A percentile compares a stretch with the other conserved stretches of the same genome.
These are phyloP conservation scores for Hyphodiscus hymeniophilus DNA, from an alignment of 495 filamentous ascomycete genomes.

Conservation along the genomic window DNA sequence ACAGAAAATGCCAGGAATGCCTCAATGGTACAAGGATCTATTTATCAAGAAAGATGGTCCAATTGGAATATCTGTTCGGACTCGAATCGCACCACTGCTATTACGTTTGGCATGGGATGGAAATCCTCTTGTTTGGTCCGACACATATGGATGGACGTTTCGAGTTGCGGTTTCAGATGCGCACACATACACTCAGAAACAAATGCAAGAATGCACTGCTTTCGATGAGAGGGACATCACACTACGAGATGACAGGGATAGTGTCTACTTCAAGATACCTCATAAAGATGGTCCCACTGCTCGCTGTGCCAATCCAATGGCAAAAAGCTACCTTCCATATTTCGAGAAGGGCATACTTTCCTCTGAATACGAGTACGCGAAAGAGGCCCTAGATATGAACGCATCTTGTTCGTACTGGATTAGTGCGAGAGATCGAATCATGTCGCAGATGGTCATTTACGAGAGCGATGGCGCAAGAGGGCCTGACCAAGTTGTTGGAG, in stretches of 20 bases:
- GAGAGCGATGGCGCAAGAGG: slow-evolving; percentile 42
- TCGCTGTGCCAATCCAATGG: slow-evolving; percentile 75
- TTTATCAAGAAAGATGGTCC: slow-evolving; percentile 53
- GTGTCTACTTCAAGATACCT: slow-evolving; percentile 85
- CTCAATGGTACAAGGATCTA: slow-evolving; percentile 91
- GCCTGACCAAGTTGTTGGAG: slow-evolving; percentile 1
- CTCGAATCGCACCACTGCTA: slow-evolving; percentile 79
- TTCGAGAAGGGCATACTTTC: slow-evolving; percentile 84
- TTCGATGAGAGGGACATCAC: slow-evolving; percentile 56
- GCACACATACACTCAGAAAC: slow-evolving; percentile 56
- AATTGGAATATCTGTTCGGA: slow-evolving; percentile 78
- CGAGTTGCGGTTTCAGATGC: slow-evolving; percentile 58
- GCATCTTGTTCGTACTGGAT: slow-evolving; percentile 99
- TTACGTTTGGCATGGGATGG: slow-evolving; percentile 84
- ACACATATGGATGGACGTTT: slow-evolving; percentile 89
- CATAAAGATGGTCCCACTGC: slow-evolving; percentile 90
- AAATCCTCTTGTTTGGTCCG: slow-evolving; percentile 84
- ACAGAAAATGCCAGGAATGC: slow-evolving; percentile 92
- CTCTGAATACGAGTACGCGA: slow-evolving; percentile 82
- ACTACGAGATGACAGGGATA: slow-evolving; percentile 55
- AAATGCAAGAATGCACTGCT: slow-evolving; percentile 68
- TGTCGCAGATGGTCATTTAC: slow-evolving; percentile 88
- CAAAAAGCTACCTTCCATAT: slow-evolving; percentile 82
- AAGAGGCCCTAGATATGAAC: slow-evolving; percentile 96
- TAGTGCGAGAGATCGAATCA: slow-evolving; percentile 84